Evolutionary conservation across 2,329 filamentous ascomycete genomes (phyloP).

Genomic region (Mycosphaerella arachidis): DNA sequence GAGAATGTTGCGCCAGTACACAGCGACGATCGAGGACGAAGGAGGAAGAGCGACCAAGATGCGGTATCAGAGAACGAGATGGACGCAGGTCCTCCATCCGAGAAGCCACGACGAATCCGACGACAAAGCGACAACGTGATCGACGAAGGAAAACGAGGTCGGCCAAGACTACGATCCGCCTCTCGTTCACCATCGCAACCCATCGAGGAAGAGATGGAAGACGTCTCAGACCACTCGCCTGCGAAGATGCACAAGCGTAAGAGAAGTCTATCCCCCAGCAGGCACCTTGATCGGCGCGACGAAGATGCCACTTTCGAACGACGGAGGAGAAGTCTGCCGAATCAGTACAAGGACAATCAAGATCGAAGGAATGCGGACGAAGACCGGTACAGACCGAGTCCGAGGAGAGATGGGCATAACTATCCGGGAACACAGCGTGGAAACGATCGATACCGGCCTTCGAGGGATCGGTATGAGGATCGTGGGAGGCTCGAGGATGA

Average conservation of each 20-base stretch:
- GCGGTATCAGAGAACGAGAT: conserved; percentile 25
- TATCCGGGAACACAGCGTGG: conserved; percentile 15
- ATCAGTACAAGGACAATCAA: conserved; percentile 32
- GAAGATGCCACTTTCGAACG: conserved; percentile 22
- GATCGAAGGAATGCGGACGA: conserved; percentile 18
- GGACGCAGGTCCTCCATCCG: conserved; percentile 24
- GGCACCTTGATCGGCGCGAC: conserved; percentile 22
- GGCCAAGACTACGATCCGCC: conserved; percentile 31
- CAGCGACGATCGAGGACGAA: conserved; percentile 24
- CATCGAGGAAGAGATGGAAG: conserved; percentile 24
- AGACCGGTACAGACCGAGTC: conserved; percentile 29
- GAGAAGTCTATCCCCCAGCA: conserved; percentile 32
- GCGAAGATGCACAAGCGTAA: conserved; percentile 34
- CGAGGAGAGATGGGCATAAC: conserved; percentile 24
- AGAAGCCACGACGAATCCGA: conserved; percentile 24
- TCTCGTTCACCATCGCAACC: conserved; percentile 29
- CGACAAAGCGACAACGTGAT: conserved; percentile 34
- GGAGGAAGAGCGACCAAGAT: conserved; percentile 26
- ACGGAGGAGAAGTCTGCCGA: conserved; percentile 36
- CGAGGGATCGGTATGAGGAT: conserved; percentile 16
- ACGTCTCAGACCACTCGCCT: conserved; percentile 19
- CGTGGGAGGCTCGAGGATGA: conserved; percentile 37
- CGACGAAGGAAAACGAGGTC: conserved; percentile 35
- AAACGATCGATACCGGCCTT: conserved; percentile 26
- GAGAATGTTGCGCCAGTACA: conserved; percentile 4